A percentile compares a stretch with the other conserved stretches of the same genome.
phyloP scores from a whole-genome alignment of 1,284 basidiomycete species.

The Ustilago hordei region DNA sequence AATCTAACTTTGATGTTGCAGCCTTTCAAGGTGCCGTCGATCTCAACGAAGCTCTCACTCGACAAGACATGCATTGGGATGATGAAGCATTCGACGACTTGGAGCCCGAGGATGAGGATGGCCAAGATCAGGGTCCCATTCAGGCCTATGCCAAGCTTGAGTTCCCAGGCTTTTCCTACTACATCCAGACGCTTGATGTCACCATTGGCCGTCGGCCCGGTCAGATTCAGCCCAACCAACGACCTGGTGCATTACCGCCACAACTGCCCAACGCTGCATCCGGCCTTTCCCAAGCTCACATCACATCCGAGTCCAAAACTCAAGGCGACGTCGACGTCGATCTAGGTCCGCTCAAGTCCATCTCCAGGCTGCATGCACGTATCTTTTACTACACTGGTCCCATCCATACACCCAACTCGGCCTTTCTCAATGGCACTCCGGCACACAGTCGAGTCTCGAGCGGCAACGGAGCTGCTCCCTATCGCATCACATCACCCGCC shows the following conservation, averaged over 20 bases:
- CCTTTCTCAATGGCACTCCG: conserved; percentile 34
- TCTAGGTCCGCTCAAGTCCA: conserved; percentile 94
- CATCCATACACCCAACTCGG: conserved; percentile 35
- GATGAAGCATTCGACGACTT: conserved; percentile 41
- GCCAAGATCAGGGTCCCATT: conserved; percentile 72
- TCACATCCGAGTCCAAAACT: conserved; percentile 52
- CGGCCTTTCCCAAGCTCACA: conserved; percentile 47
- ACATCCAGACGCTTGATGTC: conserved; percentile 82
- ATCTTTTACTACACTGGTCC: conserved; percentile 75
- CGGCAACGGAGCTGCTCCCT: conserved; percentile 32
- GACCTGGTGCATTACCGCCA: conserved; percentile 30
- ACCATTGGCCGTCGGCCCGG: conserved; percentile 76
- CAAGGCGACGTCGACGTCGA: conserved; percentile 80
- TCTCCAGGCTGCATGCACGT: conserved; percentile 93
- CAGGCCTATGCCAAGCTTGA: conserved; percentile 92
- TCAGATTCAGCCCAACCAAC: conserved; percentile 43
- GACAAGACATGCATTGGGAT: conserved; percentile 46
- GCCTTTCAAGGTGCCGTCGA: conserved; percentile 44
- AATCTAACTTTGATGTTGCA: conserved; percentile 17
- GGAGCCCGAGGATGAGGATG: conserved; percentile 46
- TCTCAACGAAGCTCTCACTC: conserved; percentile 48
- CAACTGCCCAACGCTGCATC: conserved; percentile 50
- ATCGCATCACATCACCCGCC: conserved; percentile 47
- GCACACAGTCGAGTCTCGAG: conserved; percentile 33
- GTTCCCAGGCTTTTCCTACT: conserved; percentile 89